These are phyloP conservation scores for Metschnikowia colocasiae DNA, from an alignment of 805 yeast genomes.

Conservation along the genomic window DNA sequence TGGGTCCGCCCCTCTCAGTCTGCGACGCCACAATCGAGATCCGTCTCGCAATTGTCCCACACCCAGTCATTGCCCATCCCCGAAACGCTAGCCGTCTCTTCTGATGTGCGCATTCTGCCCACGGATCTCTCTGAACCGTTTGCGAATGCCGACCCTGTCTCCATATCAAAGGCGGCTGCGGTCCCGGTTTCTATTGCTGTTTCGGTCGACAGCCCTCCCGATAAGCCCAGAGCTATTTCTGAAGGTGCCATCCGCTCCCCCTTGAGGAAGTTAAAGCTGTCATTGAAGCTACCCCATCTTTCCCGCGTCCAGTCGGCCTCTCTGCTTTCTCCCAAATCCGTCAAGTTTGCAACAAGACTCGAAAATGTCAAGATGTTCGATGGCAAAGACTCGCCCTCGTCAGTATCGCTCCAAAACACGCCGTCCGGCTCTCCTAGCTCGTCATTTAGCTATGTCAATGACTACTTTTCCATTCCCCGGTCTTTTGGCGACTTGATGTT, in stretches of 20 bases:
- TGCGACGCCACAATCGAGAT: not conserved
- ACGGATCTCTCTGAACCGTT: not conserved
- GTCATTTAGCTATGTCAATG: slow-evolving; percentile 13
- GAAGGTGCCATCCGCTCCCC: slow-evolving; percentile 10
- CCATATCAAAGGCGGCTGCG: too few species aligned
- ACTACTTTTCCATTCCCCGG: slow-evolving; percentile 26
- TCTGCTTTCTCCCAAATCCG: slow-evolving; percentile 44
- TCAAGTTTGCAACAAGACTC: slow-evolving; percentile 58
- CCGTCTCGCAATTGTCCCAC: not conserved
- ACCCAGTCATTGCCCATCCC: not conserved
- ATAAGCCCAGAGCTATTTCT: slow-evolving; percentile 1
- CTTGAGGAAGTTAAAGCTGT: slow-evolving; percentile 21
- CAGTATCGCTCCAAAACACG: slow-evolving; percentile 57
- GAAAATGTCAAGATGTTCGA: slow-evolving; percentile 64
- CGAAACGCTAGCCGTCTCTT: not conserved
- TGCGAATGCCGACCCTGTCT: not conserved
- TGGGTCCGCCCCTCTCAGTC: slow-evolving; percentile 8
- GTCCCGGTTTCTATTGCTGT: too few species aligned
- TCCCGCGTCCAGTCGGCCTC: slow-evolving; percentile 27
- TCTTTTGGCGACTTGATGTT: slow-evolving; percentile 20
- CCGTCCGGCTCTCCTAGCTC: slow-evolving; percentile 39
- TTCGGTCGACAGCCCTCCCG: not conserved
- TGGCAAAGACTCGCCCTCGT: slow-evolving; percentile 55
- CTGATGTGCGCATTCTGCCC: not conserved
- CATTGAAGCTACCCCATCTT: slow-evolving; percentile 22